These are phyloP conservation scores for Cordia subcordata DNA, from an alignment of 257 asterid species.

Conservation along the genomic window DNA sequence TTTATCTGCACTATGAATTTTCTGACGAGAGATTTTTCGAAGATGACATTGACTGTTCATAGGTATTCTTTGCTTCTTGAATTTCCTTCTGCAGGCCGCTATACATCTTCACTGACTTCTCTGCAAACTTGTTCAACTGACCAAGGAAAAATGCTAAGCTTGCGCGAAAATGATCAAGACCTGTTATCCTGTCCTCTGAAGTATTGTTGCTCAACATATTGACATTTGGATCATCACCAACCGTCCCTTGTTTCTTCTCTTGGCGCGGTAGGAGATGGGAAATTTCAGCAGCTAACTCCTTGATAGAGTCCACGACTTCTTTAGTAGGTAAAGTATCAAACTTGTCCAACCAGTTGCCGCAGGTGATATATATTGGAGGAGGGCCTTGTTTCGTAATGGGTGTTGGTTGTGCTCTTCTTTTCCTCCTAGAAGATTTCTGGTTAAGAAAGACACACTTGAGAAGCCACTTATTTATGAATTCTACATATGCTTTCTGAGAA, in stretches of 20 bases:
- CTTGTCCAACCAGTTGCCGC: slow-evolving; percentile 75
- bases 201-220: slow-evolving; percentile 31
- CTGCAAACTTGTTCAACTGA: slow-evolving; percentile 56
- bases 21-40: neutral
- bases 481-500: slow-evolving; percentile 71
- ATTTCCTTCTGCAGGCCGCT: slow-evolving; percentile 49
- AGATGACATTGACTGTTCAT: slow-evolving; percentile 33
- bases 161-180: slow-evolving; percentile 55
- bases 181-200: slow-evolving; percentile 38
- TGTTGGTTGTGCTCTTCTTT: slow-evolving; percentile 45
- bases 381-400: slow-evolving; percentile 68
- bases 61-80: slow-evolving; percentile 51
- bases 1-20: neutral
- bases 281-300: slow-evolving; percentile 61
- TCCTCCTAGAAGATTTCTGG: slow-evolving; percentile 56
- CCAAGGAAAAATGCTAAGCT: slow-evolving; percentile 69
- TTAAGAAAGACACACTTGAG: slow-evolving; percentile 57
- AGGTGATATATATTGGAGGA: slow-evolving; percentile 88
- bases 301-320: slow-evolving; percentile 61
- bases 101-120: slow-evolving; percentile 58
- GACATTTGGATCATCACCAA: slow-evolving; percentile 17
- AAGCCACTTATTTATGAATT: slow-evolving; percentile 83
- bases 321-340: slow-evolving; percentile 48
- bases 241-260: slow-evolving; percentile 67
- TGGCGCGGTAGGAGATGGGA: slow-evolving; percentile 71